These are phyloP conservation scores for Penicillium thymicola DNA, from an alignment of 2,329 filamentous ascomycete species.

Conservation along the genomic window DNA sequence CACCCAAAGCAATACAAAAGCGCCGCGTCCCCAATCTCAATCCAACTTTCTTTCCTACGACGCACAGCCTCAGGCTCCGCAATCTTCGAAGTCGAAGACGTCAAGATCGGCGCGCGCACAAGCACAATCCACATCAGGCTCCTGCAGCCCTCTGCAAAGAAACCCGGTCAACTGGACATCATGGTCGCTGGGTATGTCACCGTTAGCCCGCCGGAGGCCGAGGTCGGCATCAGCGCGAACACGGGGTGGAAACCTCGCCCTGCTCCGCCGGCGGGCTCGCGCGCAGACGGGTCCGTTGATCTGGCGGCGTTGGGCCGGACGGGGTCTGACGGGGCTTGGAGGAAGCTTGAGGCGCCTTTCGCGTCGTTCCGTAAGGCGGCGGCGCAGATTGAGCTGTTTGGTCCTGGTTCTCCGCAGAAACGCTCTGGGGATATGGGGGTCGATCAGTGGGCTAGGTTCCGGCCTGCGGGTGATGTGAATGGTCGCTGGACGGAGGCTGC, in stretches of 20 bases:
- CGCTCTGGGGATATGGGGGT: conserved; percentile 29
- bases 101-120: conserved; percentile 63
- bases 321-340: conserved; percentile 30
- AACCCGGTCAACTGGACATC: conserved; percentile 45
- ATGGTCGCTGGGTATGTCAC: conserved; percentile 65
- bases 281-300: conserved; percentile 31
- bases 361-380: conserved; percentile 48
- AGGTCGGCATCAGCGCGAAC: conserved; percentile 55
- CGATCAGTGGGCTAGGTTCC: conserved; percentile 67
- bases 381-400: conserved; percentile 50
- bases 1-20: conserved; percentile 49
- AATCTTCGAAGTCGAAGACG: conserved; percentile 57
- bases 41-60: conserved; percentile 64
- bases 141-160: conserved; percentile 33
- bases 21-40: conserved; percentile 58
- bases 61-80: conserved; percentile 59
- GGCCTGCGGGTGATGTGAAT: conserved; percentile 48
- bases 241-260: conserved; percentile 56
- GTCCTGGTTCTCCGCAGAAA: conserved; percentile 27
- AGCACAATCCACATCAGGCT: conserved; percentile 63
- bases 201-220: conserved; percentile 56
- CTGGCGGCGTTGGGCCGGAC: conserved; percentile 18
- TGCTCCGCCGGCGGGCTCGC: conserved; percentile 37
- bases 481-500: conserved; percentile 60
- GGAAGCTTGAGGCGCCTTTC: conserved; percentile 26